Evolutionary conservation across 805 yeast genomes (phyloP), one percentile per base, ranked within the genome.

Genomic region (Ogataea zsoltii): DNA sequence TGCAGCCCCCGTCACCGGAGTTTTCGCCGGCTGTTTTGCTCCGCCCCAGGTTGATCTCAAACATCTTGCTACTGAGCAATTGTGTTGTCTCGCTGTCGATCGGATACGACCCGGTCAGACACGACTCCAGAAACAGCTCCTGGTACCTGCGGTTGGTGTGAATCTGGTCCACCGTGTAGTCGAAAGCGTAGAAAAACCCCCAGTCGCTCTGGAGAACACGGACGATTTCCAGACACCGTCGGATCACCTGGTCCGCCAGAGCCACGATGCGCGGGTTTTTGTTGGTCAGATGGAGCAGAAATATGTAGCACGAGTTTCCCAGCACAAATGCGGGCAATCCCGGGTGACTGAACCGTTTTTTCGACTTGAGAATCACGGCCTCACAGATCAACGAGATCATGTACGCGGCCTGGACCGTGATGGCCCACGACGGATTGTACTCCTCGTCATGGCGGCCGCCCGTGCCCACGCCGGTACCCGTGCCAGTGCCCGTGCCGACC

Each of bases 391-490:
- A 21, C 15, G 44, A 29, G 83, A 85, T 82, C 82, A 83, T 83
- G 57, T 86, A 77, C 2, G 92, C 88, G 1, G 92, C 87, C 62
- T 84, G 88, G 70, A 85, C 85, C 2, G 89, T 85, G 47, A 85
- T 83, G 7, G 89, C 88, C 84, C 88, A 81, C 14, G 85, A 78
- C 5, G 88, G 88, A 60, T 80, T 82, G 53, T 58, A 57, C 60
- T 72, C 66, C 30, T 28, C 28, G 10, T 23, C 12, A 4, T 42
- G 19, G 25, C 9, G 14, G 4, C n/a, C n/a, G n/a, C n/a, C n/a
- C n/a, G n/a, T n/a, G n/a, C n/a, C n/a, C n/a, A n/a, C n/a, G n/a
- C n/a, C n/a, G n/a, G n/a, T n/a, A n/a, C n/a, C n/a, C n/a, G n/a
- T n/a, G n/a, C n/a, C n/a, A n/a, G n/a, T n/a, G n/a, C 14, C 18